Conservation (phyloP, 768 basidiomycete species). For the Tulasnella sp. region DNA sequence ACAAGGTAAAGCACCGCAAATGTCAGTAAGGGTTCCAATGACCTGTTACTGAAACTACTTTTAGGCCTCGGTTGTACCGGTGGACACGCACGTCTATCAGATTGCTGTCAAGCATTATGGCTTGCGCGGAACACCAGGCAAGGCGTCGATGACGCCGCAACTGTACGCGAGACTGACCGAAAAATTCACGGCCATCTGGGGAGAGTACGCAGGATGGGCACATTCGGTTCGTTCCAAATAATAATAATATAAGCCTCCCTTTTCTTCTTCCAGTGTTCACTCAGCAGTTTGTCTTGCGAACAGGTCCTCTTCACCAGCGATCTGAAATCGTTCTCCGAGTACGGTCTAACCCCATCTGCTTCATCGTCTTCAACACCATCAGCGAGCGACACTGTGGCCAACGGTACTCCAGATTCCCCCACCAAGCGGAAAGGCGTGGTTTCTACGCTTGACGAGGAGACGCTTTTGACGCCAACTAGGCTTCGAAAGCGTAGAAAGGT, state of each 20-base stretch:
- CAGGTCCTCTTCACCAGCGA: conserved; percentile 71
- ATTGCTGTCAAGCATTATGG: conserved; percentile 76
- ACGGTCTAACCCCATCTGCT: conserved; percentile 35
- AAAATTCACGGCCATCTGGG: conserved; percentile 60
- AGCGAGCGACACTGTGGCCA: not conserved
- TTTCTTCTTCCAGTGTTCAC: not conserved
- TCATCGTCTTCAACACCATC: not conserved
- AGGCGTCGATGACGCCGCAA: conserved; percentile 51
- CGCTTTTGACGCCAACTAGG: too few species aligned
- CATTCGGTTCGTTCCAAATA: conserved; percentile 46
- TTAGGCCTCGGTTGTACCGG: conserved; percentile 53
- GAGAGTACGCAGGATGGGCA: conserved; percentile 81
- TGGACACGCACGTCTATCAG: conserved; percentile 92
- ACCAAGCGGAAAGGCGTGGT: too few species aligned
- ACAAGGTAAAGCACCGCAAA: conserved; percentile 52
- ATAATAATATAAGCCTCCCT: not conserved
- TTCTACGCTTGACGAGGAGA: too few species aligned
- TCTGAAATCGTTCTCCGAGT: conserved; percentile 52
- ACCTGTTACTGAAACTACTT: conserved; percentile 15
- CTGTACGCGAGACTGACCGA: conserved; percentile 62
- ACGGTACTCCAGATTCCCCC: too few species aligned
- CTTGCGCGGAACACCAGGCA: conserved; percentile 34
- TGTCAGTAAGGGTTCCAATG: too few species aligned
- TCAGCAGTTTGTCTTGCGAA: not conserved
- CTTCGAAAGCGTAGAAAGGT: too few species aligned